A percentile compares a stretch with the other conserved stretches of the same genome.
phyloP scores from a whole-genome alignment of 2,329 filamentous ascomycete species.

The Corniculantispora saksenae region DNA sequence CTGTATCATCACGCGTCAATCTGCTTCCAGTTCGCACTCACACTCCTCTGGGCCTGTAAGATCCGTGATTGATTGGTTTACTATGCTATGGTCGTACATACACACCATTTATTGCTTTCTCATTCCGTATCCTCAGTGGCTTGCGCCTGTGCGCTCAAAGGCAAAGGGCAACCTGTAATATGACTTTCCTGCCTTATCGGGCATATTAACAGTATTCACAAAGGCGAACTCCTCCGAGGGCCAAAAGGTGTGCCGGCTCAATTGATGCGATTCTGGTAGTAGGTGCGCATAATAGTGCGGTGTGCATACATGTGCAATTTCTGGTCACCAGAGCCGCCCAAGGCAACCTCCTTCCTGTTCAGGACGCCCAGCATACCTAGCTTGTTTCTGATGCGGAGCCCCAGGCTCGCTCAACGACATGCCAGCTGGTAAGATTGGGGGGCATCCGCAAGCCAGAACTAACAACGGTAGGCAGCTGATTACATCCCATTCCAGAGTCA shows the following conservation, averaged over 20 bases:
- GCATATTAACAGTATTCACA: not conserved
- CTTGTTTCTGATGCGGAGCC: not conserved
- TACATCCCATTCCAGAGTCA: not conserved
- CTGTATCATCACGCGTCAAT: not conserved
- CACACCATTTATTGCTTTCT: not conserved
- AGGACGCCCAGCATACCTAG: slow-evolving; percentile 5
- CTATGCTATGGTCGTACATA: not conserved
- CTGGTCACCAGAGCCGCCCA: slow-evolving; percentile 1
- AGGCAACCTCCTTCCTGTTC: slow-evolving; percentile 1
- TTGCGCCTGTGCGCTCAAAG: not conserved
- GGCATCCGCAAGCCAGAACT: not conserved
- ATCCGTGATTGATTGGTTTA: not conserved
- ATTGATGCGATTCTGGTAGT: not conserved
- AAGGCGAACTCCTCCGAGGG: not conserved
- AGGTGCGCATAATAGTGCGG: not conserved
- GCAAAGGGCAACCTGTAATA: not conserved
- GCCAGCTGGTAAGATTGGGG: not conserved
- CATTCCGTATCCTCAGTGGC: not conserved
- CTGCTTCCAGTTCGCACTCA: not conserved
- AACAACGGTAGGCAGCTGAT: not conserved
- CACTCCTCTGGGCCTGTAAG: not conserved
- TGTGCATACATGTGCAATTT: not conserved
- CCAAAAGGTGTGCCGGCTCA: too few species aligned
- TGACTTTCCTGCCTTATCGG: not conserved
- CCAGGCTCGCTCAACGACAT: not conserved